phyloP scores from a whole-genome alignment of 345 rosid species.

The Pistacia atlantica region DNA sequence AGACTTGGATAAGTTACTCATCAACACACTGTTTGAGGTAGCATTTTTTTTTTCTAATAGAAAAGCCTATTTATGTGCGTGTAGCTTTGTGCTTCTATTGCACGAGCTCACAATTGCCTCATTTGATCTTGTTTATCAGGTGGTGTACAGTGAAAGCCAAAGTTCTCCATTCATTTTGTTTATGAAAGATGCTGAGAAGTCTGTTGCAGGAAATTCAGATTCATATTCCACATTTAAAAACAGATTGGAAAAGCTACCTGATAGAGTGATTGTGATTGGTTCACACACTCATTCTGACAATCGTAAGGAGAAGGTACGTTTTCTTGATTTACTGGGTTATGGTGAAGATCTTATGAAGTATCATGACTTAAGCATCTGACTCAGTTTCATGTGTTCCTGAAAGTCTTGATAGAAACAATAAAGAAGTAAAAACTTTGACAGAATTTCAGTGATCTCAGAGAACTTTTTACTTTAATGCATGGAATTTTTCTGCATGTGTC shows the following conservation, averaged over 20 bases:
- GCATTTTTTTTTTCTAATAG: constrained; percentile 6
- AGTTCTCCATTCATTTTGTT: constrained; percentile 83
- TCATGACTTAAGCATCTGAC: neutral
- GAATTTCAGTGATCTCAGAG: neutral
- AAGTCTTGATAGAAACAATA: neutral
- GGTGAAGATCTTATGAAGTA: neutral
- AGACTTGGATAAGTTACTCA: constrained; percentile 63
- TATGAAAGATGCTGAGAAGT: constrained; percentile 91
- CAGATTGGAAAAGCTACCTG: constrained; percentile 72
- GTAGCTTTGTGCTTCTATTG: constrained; percentile 15
- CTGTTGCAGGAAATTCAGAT: constrained; percentile 70
- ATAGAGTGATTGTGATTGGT: constrained; percentile 74
- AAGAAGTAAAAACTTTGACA: neutral
- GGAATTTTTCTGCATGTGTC: neutral
- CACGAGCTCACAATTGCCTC: constrained; percentile 18
- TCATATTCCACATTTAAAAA: constrained; percentile 63
- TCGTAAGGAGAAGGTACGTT: constrained; percentile 79
- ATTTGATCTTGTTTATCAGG: constrained; percentile 43
- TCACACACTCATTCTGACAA: constrained; percentile 75
- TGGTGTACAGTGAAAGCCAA: constrained; percentile 67
- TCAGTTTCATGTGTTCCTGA: neutral
- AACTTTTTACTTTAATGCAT: neutral
- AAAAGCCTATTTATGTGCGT: neutral
- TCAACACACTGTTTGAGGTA: constrained; percentile 89
- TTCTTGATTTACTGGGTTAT: neutral